Percentiles rank a stretch among this genome's conserved stretches.
Evolutionary conservation across 495 filamentous ascomycete species (phyloP).

Genomic region (Amorphotheca resinae): DNA sequence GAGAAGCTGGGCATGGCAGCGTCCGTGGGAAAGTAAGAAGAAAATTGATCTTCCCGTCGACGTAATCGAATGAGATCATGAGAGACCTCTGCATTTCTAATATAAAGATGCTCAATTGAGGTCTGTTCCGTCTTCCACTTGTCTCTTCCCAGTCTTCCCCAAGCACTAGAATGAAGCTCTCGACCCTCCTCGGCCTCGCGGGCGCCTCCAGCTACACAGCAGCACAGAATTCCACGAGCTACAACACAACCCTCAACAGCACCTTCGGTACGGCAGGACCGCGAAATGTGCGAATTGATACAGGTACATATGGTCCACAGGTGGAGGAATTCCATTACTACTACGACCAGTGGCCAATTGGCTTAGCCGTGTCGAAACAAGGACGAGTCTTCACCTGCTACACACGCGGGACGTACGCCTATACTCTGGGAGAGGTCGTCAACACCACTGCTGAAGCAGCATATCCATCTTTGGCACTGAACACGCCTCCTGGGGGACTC

Average conservation of each 20-base stretch:
- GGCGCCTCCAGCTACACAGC: too few relatives aligned
- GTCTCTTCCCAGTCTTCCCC: too few relatives aligned
- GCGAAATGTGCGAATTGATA: slow-evolving; percentile 24
- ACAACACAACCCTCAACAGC: slow-evolving; percentile 1
- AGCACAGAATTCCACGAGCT: slow-evolving; percentile 4
- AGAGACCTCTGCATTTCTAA: too few relatives aligned
- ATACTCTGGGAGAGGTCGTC: slow-evolving; percentile 25
- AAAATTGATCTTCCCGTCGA: too few relatives aligned
- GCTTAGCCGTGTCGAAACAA: slow-evolving; percentile 25
- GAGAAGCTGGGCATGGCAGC: too few relatives aligned
- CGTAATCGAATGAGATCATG: too few relatives aligned
- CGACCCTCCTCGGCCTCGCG: too few relatives aligned
- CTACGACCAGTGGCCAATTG: slow-evolving; percentile 33
- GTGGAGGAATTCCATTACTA: slow-evolving; percentile 30
- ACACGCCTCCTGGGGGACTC: slow-evolving; percentile 23
- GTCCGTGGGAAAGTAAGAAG: too few relatives aligned
- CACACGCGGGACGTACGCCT: slow-evolving; percentile 24
- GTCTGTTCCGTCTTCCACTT: too few relatives aligned
- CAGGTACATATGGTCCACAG: slow-evolving; percentile 25
- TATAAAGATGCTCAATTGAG: too few relatives aligned
- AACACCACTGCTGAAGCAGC: slow-evolving; percentile 26
- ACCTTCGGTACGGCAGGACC: neutral
- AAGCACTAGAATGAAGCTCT: too few relatives aligned
- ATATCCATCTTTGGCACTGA: slow-evolving; percentile 24
- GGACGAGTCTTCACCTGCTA: slow-evolving; percentile 30